Conservation (phyloP, 2,329 filamentous ascomycete genomes). For the Blastomyces gilchristii region DNA sequence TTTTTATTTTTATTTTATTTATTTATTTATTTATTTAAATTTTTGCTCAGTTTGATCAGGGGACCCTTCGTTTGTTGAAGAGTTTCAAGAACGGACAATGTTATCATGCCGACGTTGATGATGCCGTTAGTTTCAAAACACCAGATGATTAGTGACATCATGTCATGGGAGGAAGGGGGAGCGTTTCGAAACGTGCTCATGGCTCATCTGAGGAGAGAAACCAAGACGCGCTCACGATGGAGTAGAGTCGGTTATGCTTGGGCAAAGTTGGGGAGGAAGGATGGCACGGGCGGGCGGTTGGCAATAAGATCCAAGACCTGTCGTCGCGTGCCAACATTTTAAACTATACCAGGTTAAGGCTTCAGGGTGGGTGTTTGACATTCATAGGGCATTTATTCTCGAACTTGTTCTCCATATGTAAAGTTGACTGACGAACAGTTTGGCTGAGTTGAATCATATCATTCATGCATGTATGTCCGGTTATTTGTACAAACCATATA, state of each 20-base stretch:
- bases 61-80: too few relatives aligned
- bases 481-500: not conserved
- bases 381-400: too few relatives aligned
- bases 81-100: too few relatives aligned
- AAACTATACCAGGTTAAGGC: not conserved
- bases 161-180: slow-evolving; percentile 13
- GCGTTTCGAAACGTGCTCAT: slow-evolving; percentile 14
- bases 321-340: not conserved
- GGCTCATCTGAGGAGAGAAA: slow-evolving; percentile 18
- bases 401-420: not conserved
- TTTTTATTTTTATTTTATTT: too few relatives aligned
- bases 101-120: too few relatives aligned
- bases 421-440: not conserved
- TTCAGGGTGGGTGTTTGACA: not conserved
- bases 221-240: slow-evolving; percentile 10
- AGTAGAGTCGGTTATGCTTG: not conserved
- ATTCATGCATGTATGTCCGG: not conserved
- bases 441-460: not conserved
- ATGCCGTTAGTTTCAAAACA: too few relatives aligned
- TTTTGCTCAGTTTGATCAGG: too few relatives aligned
- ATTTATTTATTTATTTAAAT: too few relatives aligned
- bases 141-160: too few relatives aligned
- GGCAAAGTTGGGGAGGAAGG: not conserved
- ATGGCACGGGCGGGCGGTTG: not conserved
- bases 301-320: not conserved